These are phyloP conservation scores for Naegleria lovaniensis DNA, from an alignment of 208 protist species.

Conservation along the genomic window DNA sequence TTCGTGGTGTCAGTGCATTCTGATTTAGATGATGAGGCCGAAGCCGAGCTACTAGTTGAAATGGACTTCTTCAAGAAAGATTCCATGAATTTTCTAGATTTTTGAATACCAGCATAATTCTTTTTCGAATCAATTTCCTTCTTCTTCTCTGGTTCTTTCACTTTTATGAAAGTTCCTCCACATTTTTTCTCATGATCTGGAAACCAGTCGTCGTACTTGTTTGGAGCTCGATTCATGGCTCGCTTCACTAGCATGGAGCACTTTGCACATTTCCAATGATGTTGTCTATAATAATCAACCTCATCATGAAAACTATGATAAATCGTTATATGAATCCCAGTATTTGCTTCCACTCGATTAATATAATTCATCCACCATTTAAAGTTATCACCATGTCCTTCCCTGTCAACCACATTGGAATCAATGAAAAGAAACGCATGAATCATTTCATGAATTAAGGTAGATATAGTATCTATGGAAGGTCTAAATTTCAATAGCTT, in stretches of 20 bases:
- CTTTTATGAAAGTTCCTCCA: constrained; percentile 33
- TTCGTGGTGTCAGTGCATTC: too few species aligned
- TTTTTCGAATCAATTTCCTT: too few species aligned
- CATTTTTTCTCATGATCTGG: constrained; percentile 24
- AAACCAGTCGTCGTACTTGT: constrained; percentile 31
- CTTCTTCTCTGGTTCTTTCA: constrained; percentile 37
- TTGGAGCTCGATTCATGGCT: constrained; percentile 41
- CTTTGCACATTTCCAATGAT: constrained; percentile 37
- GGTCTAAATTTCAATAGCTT: constrained; percentile 38
- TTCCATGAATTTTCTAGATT: not conserved
- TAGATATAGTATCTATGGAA: constrained; percentile 35
- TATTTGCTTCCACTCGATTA: constrained; percentile 22
- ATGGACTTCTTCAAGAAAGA: not conserved
- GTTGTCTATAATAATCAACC: constrained; percentile 40
- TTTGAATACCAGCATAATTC: not conserved
- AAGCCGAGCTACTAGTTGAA: not conserved
- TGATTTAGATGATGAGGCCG: too few species aligned
- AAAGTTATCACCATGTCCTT: constrained; percentile 41
- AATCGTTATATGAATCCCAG: constrained; percentile 30
- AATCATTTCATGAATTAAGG: constrained; percentile 43
- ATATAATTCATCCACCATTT: constrained; percentile 36
- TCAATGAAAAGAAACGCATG: constrained; percentile 43
- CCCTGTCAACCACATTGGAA: constrained; percentile 34
- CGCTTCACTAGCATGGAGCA: constrained; percentile 34
- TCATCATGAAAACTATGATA: constrained; percentile 47